phyloP scores from a whole-genome alignment of 345 rosid species.

The Aethionema arabicum region DNA sequence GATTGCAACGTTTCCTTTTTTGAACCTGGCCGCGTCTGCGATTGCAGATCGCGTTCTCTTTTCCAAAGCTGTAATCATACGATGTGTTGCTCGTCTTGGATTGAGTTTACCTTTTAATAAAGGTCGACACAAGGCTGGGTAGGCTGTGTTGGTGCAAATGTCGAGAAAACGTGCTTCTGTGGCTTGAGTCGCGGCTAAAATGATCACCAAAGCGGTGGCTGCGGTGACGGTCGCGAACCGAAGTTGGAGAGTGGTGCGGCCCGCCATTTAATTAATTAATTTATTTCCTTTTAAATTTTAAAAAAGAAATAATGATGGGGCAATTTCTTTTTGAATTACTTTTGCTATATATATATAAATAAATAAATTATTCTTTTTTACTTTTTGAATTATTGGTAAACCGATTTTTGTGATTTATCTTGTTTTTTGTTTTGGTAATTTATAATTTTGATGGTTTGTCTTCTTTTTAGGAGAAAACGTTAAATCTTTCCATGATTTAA shows the following conservation, averaged over 20 bases:
- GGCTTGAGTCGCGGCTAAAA: slow-evolving; percentile 11
- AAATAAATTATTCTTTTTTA: background rate
- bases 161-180: slow-evolving; percentile 13
- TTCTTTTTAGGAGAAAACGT: slow-evolving; percentile 18
- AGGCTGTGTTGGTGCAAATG: slow-evolving; percentile 30
- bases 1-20: slow-evolving; percentile 9
- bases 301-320: background rate
- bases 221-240: slow-evolving; percentile 3
- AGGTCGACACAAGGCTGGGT: slow-evolving; percentile 29
- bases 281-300: background rate
- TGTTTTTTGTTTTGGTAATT: slow-evolving; percentile 7
- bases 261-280: slow-evolving; percentile 6
- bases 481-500: background rate
- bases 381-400: slow-evolving; percentile 17
- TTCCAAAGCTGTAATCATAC: slow-evolving; percentile 24
- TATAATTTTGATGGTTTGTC: slow-evolving; percentile 20
- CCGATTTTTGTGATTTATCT: background rate
- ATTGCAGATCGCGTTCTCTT: slow-evolving; percentile 20
- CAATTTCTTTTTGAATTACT: slow-evolving; percentile 9
- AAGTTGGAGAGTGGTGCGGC: slow-evolving; percentile 26
- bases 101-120: slow-evolving; percentile 13
- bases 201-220: slow-evolving; percentile 3
- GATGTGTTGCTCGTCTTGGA: slow-evolving; percentile 31
- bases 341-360: slow-evolving; percentile 18
- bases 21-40: background rate